Conservation (phyloP, 2,329 filamentous ascomycete genomes). For the Fusarium avenaceum region DNA sequence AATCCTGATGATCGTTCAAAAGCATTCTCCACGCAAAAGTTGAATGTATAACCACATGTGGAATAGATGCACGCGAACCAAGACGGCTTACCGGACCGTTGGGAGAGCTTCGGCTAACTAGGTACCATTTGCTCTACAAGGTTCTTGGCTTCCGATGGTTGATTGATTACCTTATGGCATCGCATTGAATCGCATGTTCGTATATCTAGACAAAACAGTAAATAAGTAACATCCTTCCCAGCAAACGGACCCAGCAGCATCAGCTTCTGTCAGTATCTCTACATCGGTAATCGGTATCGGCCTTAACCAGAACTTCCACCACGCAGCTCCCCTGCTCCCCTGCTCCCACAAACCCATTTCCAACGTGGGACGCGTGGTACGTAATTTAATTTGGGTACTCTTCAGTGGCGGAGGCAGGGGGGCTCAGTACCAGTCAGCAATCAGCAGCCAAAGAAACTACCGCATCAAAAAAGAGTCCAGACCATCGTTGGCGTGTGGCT, state of each 20-base stretch:
- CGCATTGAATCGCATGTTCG: background rate
- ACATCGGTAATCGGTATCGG: conserved; percentile 11
- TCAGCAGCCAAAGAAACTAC: conserved; percentile 2
- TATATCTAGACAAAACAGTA: background rate
- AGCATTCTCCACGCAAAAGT: background rate
- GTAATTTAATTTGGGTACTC: conserved; percentile 1
- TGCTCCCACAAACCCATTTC: background rate
- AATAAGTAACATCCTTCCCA: conserved; percentile 10
- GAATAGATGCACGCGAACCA: conserved; percentile 7
- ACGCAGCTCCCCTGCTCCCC: background rate
- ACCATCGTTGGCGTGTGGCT: conserved; percentile 31
- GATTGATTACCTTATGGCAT: background rate
- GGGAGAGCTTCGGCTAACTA: conserved; percentile 25
- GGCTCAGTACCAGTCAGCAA: conserved; percentile 27
- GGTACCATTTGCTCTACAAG: background rate
- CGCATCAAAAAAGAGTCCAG: conserved; percentile 23
- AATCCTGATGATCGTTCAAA: background rate
- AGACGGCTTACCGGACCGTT: conserved; percentile 18
- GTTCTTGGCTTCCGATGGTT: background rate
- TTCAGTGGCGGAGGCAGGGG: conserved; percentile 20
- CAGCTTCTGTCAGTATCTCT: background rate
- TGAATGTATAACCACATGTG: conserved; percentile 26
- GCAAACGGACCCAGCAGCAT: conserved; percentile 4
- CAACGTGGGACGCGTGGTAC: conserved; percentile 13
- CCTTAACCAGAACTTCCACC: conserved; percentile 11